phyloP scores from a whole-genome alignment of 116 monocot species.

The Thalassia testudinum region DNA sequence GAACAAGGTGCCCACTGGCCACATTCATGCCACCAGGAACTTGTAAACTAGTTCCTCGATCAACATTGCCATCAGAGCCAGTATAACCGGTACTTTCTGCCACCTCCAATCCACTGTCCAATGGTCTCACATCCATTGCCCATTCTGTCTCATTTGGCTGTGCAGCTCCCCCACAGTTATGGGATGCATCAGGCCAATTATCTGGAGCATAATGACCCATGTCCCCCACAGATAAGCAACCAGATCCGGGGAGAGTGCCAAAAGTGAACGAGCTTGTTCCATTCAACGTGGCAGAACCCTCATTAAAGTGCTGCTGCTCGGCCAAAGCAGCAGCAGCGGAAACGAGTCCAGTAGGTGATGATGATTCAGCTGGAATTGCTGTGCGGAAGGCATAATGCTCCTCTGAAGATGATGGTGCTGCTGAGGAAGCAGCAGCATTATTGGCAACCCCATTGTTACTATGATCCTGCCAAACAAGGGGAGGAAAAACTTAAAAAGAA shows the following conservation, averaged over 20 bases:
- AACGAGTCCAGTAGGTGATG: constrained; percentile 33
- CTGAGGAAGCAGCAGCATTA: constrained; percentile 3
- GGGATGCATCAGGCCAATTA: constrained; percentile 10
- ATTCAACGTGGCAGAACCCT: not conserved
- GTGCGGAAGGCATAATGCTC: constrained; percentile 9
- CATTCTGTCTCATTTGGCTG: constrained; percentile 25
- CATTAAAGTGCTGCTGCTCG: constrained; percentile 28
- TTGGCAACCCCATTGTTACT: not conserved
- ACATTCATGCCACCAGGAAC: constrained; percentile 10
- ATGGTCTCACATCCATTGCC: constrained; percentile 24
- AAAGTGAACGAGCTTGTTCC: constrained; percentile 1
- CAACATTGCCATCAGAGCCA: constrained; percentile 27
- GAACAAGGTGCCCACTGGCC: constrained; percentile 23
- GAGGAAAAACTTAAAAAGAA: too few relatives aligned
- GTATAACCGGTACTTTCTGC: constrained; percentile 52
- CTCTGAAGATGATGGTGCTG: constrained; percentile 8
- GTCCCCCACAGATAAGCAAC: not conserved
- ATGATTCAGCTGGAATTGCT: constrained; percentile 13
- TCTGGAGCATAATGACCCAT: constrained; percentile 5
- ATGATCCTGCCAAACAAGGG: too few relatives aligned
- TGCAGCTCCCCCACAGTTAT: constrained; percentile 8
- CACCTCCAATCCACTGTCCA: constrained; percentile 31
- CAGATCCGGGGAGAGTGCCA: not conserved
- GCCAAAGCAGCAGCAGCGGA: constrained; percentile 31
- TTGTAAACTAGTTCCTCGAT: constrained; percentile 8